Evolutionary conservation across 2,329 filamentous ascomycete genomes (phyloP).

Genomic region (Elsinoe australis): DNA sequence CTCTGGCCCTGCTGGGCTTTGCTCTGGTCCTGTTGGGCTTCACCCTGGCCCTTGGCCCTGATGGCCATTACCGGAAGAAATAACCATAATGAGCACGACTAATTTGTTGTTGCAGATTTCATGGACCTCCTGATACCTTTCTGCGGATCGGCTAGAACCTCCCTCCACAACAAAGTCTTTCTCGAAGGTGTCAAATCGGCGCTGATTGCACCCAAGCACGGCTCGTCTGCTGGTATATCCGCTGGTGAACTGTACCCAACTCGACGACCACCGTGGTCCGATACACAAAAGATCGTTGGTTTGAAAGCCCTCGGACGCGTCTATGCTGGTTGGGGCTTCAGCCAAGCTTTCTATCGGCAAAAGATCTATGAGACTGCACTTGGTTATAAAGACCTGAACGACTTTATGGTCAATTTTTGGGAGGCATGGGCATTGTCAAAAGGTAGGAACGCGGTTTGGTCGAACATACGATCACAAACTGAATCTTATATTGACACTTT

Average conservation of each 20-base stretch:
- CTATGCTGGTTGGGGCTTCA: conserved; percentile 77
- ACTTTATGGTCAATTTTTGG: conserved; percentile 70
- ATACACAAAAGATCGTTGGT: conserved; percentile 47
- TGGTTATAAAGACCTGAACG: conserved; percentile 58
- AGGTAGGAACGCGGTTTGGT: conserved; percentile 33
- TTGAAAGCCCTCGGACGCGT: conserved; percentile 61
- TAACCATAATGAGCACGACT: too few species aligned
- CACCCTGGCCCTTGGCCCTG: too few species aligned
- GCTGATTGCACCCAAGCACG: conserved; percentile 50
- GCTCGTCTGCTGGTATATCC: conserved; percentile 45
- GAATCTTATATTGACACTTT: conserved; percentile 18
- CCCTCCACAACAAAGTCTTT: conserved; percentile 61
- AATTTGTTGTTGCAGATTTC: conserved; percentile 56
- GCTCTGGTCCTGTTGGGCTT: too few species aligned
- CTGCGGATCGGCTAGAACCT: conserved; percentile 57
- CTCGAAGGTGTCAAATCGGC: conserved; percentile 57
- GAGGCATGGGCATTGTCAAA: conserved; percentile 65
- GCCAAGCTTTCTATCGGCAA: conserved; percentile 68
- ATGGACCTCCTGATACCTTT: conserved; percentile 60
- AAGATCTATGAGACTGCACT: conserved; percentile 58
- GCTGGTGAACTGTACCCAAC: conserved; percentile 34
- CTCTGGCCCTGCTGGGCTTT: too few species aligned
- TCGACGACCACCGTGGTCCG: conserved; percentile 38
- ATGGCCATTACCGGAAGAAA: too few species aligned
- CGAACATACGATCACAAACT: background rate